phyloP scores from a whole-genome alignment of 1,284 basidiomycete genomes.

The Entoloma clypeatum region DNA sequence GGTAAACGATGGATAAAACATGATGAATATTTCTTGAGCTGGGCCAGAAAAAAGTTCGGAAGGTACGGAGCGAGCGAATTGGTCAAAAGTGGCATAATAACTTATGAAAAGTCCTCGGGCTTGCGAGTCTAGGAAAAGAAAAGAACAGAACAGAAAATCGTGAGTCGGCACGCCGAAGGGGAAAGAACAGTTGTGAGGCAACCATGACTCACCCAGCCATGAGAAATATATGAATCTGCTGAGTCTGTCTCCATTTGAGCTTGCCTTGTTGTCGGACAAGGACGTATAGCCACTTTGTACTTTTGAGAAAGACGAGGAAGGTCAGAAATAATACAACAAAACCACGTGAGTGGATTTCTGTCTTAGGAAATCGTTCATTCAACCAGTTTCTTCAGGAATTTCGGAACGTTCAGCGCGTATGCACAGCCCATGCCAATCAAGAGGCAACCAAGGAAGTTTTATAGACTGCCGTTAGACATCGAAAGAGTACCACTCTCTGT shows the following conservation, averaged over 20 bases:
- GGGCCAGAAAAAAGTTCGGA: conserved; percentile 7
- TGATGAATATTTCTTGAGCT: conserved; percentile 7
- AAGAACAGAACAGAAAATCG: background rate
- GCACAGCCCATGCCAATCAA: too few species aligned
- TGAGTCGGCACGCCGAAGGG: background rate
- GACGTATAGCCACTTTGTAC: too few species aligned
- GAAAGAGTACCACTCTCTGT: conserved; percentile 28
- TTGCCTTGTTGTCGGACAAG: too few species aligned
- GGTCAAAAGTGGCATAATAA: background rate
- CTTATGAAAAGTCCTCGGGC: background rate
- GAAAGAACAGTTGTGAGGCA: background rate
- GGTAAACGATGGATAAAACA: conserved; percentile 20
- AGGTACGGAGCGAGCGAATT: conserved; percentile 2
- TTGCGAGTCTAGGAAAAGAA: background rate
- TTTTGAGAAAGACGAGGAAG: too few species aligned
- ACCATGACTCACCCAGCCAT: background rate
- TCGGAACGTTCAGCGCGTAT: too few species aligned
- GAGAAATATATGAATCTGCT: too few species aligned
- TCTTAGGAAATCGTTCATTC: too few species aligned
- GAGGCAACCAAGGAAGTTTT: too few species aligned
- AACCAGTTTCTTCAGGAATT: too few species aligned
- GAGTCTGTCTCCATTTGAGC: too few species aligned
- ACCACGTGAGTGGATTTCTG: too few species aligned
- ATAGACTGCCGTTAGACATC: conserved; percentile 27
- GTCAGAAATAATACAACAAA: too few species aligned